A percentile compares a stretch with the other conserved stretches of the same genome.
These are phyloP conservation scores for Botrytis aclada DNA, from an alignment of 2,329 filamentous ascomycete genomes.

Conservation along the genomic window DNA sequence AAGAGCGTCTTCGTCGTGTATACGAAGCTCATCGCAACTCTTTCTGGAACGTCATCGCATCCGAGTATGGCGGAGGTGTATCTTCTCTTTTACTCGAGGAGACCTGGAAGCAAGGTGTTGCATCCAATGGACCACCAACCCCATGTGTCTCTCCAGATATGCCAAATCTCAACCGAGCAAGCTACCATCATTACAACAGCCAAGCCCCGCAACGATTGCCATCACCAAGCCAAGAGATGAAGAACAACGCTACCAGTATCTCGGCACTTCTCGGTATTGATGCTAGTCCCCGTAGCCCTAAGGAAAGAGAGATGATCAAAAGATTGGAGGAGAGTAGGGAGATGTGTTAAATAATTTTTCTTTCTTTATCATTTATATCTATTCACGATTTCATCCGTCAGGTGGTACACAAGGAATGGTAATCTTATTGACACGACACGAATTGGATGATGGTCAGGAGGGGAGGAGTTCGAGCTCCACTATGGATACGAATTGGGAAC, in stretches of 20 bases:
- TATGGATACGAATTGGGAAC: not conserved
- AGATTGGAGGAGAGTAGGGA: constrained; percentile 49
- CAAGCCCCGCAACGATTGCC: constrained; percentile 52
- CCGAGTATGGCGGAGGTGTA: constrained; percentile 65
- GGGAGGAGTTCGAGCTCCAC: not conserved
- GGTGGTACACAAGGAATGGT: not conserved
- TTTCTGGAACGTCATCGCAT: constrained; percentile 71
- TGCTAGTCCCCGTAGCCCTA: constrained; percentile 39
- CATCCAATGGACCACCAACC: constrained; percentile 37
- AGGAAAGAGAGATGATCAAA: constrained; percentile 56
- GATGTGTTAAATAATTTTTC: constrained; percentile 23
- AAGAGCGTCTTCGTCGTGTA: constrained; percentile 63
- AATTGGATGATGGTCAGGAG: not conserved
- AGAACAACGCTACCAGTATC: constrained; percentile 50
- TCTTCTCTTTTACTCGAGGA: constrained; percentile 65
- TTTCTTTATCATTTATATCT: not conserved
- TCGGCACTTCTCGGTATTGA: constrained; percentile 58
- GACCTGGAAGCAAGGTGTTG: constrained; percentile 52
- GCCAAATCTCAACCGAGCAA: constrained; percentile 16
- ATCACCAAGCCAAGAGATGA: constrained; percentile 45
- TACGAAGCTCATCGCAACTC: constrained; percentile 67
- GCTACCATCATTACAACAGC: constrained; percentile 23
- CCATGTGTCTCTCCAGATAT: constrained; percentile 38
- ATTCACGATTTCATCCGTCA: not conserved
- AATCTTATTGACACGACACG: not conserved